phyloP scores from a whole-genome alignment of 768 basidiomycete genomes.

The Pleurotus ostreatus region DNA sequence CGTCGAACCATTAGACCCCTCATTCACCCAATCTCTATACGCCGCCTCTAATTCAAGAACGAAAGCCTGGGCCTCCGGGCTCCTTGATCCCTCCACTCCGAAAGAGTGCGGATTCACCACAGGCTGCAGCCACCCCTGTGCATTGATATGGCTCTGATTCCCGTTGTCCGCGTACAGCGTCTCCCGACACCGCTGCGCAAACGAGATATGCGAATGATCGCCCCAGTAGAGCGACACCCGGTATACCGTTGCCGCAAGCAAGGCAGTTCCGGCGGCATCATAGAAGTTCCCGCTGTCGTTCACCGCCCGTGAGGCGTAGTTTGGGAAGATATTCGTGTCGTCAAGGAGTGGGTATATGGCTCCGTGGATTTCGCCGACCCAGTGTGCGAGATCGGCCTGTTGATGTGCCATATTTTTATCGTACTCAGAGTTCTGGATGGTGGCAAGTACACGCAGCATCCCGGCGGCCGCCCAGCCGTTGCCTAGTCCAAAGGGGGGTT shows the following conservation, averaged over 20 bases:
- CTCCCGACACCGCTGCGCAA: conserved; percentile 54
- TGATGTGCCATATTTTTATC: conserved; percentile 42
- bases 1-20: conserved; percentile 42
- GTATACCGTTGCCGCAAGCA: conserved; percentile 76
- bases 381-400: conserved; percentile 53
- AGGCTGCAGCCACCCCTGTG: conserved; percentile 63
- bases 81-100: conserved; percentile 41
- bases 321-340: conserved; percentile 46
- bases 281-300: conserved; percentile 48
- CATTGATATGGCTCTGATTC: conserved; percentile 43
- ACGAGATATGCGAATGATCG: conserved; percentile 44
- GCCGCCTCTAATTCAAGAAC: conserved; percentile 71
- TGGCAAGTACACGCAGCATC: conserved; percentile 78
- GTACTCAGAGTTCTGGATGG: conserved; percentile 61
- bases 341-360: conserved; percentile 57
- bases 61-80: conserved; percentile 80
- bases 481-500: conserved; percentile 34
- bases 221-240: conserved; percentile 56
- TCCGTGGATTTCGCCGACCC: conserved; percentile 71
- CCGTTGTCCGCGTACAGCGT: conserved; percentile 20
- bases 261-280: conserved; percentile 69
- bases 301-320: conserved; percentile 58
- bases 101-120: conserved; percentile 71
- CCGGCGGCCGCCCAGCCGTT: conserved; percentile 91
- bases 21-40: conserved; percentile 68